phyloP scores from a whole-genome alignment of 176 grass and related monocot species.

The Eragrostis curvula region DNA sequence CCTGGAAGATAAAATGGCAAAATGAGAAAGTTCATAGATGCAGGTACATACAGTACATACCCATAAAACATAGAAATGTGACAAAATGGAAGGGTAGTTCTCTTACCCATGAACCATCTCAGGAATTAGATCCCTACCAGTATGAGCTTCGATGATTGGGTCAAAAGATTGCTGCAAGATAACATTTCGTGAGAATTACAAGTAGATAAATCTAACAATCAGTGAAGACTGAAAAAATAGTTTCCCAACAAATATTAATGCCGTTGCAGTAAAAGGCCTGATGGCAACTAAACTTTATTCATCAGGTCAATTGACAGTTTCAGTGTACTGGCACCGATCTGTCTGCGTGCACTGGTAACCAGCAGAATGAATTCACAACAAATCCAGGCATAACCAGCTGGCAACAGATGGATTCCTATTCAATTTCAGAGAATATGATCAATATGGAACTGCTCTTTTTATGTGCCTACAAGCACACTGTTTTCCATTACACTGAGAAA shows the following conservation, averaged over 20 bases:
- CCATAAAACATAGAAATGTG: background rate
- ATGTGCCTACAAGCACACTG: background rate
- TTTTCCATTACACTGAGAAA: background rate
- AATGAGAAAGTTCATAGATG: conserved; percentile 29
- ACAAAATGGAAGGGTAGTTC: background rate
- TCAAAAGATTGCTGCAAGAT: conserved; percentile 89
- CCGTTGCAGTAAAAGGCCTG: background rate
- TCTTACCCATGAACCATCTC: conserved; percentile 91
- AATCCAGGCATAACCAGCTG: background rate
- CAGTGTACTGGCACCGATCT: background rate
- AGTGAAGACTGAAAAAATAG: conserved; percentile 27
- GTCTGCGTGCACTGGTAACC: background rate
- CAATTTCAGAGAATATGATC: background rate
- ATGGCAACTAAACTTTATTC: conserved; percentile 9
- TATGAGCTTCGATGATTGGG: conserved; percentile 76
- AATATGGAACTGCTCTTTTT: background rate
- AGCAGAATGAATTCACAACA: background rate
- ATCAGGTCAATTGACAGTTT: background rate
- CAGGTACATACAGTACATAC: background rate
- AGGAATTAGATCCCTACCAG: conserved; percentile 78
- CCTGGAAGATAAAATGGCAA: conserved; percentile 39
- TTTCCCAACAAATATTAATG: background rate
- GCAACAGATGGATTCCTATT: background rate
- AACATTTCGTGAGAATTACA: conserved; percentile 26
- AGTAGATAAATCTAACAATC: background rate